phyloP scores from a whole-genome alignment of 2,329 filamentous ascomycete species.

The Cucurbitaria berberidis region DNA sequence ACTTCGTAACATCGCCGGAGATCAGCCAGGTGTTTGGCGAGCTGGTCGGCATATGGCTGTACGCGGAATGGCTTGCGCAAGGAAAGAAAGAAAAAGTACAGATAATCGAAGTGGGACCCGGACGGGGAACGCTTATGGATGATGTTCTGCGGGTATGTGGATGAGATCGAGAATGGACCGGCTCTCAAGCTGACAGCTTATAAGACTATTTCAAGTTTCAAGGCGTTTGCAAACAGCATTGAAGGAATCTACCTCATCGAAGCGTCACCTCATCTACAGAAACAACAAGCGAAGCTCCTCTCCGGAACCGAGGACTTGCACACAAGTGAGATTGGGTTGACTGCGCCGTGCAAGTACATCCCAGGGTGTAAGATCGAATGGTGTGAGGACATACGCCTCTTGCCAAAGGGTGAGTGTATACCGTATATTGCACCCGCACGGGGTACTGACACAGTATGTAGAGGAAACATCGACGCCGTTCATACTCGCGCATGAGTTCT shows the following conservation, averaged over 20 bases:
- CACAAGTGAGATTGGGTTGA: slow-evolving; percentile 74
- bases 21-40: slow-evolving; percentile 98
- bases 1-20: slow-evolving; percentile 96
- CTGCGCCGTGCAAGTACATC: slow-evolving; percentile 77
- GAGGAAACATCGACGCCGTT: slow-evolving; percentile 78
- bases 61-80: slow-evolving; percentile 96
- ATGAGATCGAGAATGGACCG: background rate
- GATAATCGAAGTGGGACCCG: slow-evolving; percentile 92
- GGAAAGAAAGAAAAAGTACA: slow-evolving; percentile 77
- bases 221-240: slow-evolving; percentile 74
- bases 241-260: slow-evolving; percentile 94
- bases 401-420: slow-evolving; percentile 67
- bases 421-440: background rate
- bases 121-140: slow-evolving; percentile 94
- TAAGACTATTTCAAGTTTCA: slow-evolving; percentile 85
- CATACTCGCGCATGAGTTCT: slow-evolving; percentile 97
- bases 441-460: slow-evolving; percentile 42
- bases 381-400: slow-evolving; percentile 86
- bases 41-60: slow-evolving; percentile 90
- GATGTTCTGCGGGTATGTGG: slow-evolving; percentile 82
- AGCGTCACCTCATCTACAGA: slow-evolving; percentile 79
- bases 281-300: slow-evolving; percentile 79
- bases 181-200: slow-evolving; percentile 15
- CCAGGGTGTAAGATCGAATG: slow-evolving; percentile 76
- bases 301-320: slow-evolving; percentile 74